Evolutionary conservation across 1,284 basidiomycete genomes (phyloP), one percentile per base, ranked within the genome.

Genomic region (Sporisorium exsertum): DNA sequence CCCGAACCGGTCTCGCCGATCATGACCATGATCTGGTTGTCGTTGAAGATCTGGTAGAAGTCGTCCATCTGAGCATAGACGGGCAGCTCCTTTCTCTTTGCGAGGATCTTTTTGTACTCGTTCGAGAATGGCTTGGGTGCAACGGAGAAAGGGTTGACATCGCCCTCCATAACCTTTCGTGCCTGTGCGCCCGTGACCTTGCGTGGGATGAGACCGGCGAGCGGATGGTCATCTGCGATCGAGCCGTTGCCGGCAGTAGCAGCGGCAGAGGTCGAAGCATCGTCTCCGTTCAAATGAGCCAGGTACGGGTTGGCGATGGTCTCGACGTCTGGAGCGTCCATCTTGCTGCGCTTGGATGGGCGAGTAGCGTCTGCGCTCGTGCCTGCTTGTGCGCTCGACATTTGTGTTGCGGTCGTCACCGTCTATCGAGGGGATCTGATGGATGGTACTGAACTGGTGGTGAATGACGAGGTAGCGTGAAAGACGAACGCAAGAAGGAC

Each of bases 1-100:
- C 96, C 97, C 27, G 94, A 95, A 13, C 97, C 96, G 1, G 97
- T 97, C 88, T 99, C 96, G 81, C 96, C 96, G 77, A 97, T 94
- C 91, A 99, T 93, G 64, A 99, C 91, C 53, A 94, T 93, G 78
- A 96, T 92, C 87, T 97, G 95, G 87, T 94, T 91, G 78, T 91
- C 88, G 69, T 87, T 91, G 87, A 95, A 97, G 91, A 94, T 91
- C 77, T 91, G 89, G 81, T 91, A 90, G 86, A 97, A 97, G 69
- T 95, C 92, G 71, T 92, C 89, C 95, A 98, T 97, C 87, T 97
- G 94, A 10, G 91, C 88, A 82, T 90, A 97, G 0, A 99, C 96
- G 0, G 96, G 96, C 13, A 99, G 88, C 82, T 93, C 93, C 88
- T 92, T 94, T 62, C 97, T 90, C 43, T 89, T 87, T 78, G 92